Conservation (phyloP, 306 rosid genomes). For the Medicago arabica region DNA sequence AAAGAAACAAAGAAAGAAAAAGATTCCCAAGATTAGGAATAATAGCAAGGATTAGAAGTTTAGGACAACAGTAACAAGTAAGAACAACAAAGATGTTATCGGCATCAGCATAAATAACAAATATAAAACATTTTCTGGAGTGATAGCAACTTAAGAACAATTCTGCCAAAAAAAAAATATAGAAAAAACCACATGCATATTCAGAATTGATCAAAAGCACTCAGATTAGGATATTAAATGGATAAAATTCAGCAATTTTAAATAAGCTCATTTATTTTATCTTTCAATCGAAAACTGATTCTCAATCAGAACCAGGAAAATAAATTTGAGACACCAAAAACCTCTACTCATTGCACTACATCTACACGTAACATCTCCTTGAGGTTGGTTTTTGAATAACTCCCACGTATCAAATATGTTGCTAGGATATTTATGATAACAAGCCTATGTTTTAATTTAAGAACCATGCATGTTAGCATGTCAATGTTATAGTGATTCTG, state of each 20-base stretch:
- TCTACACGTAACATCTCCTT: background rate
- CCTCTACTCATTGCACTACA: background rate
- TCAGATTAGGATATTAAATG: slow-evolving; percentile 1
- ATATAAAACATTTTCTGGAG: slow-evolving; percentile 10
- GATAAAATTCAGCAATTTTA: slow-evolving; percentile 15
- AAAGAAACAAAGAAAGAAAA: slow-evolving; percentile 7
- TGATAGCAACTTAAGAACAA: slow-evolving; percentile 13
- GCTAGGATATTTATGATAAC: too few species aligned
- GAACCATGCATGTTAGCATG: too few species aligned
- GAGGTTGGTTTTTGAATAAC: background rate
- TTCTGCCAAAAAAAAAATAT: slow-evolving; percentile 11
- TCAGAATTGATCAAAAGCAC: slow-evolving; percentile 8
- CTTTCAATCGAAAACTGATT: background rate
- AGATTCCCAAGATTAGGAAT: slow-evolving; percentile 27
- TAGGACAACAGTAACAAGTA: slow-evolving; percentile 2
- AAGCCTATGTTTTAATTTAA: too few species aligned
- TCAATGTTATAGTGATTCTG: too few species aligned
- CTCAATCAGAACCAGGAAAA: slow-evolving; percentile 20
- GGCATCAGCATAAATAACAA: slow-evolving; percentile 21
- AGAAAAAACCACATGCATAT: slow-evolving; percentile 15
- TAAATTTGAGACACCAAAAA: slow-evolving; percentile 7
- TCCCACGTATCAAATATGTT: too few species aligned
- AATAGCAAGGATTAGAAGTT: slow-evolving; percentile 14
- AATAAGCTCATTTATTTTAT: background rate
- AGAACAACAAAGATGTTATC: slow-evolving; percentile 3